Conservation (phyloP, 2,329 filamentous ascomycete genomes). For the Lizonia empirigonia region DNA sequence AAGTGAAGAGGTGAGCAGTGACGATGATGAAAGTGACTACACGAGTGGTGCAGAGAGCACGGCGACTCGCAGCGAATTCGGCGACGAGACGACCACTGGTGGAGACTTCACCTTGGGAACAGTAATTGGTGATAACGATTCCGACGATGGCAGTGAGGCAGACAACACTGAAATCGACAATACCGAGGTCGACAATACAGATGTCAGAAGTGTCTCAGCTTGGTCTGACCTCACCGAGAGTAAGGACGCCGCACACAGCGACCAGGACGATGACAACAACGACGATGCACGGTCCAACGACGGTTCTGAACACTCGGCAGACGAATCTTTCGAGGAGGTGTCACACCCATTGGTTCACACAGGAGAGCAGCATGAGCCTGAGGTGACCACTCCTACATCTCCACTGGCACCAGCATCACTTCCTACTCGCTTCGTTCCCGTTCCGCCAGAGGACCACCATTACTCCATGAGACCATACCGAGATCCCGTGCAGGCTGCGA, state of each 20-base stretch:
- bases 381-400: conserved; percentile 57
- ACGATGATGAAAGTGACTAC: conserved; percentile 67
- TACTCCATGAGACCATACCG: conserved; percentile 79
- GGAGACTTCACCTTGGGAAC: conserved; percentile 56
- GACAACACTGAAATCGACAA: conserved; percentile 40
- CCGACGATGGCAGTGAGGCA: conserved; percentile 49
- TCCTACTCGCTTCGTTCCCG: conserved; percentile 72
- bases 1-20: conserved; percentile 69
- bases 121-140: conserved; percentile 44
- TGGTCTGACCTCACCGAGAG: conserved; percentile 87
- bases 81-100: conserved; percentile 60
- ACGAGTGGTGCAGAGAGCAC: conserved; percentile 87
- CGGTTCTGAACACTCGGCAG: conserved; percentile 42
- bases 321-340: conserved; percentile 44
- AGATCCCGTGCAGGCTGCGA: conserved; percentile 78
- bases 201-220: conserved; percentile 65
- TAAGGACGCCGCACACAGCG: conserved; percentile 67
- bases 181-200: conserved; percentile 45
- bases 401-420: conserved; percentile 43
- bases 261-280: conserved; percentile 36
- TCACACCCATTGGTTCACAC: conserved; percentile 34
- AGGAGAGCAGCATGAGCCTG: conserved; percentile 41
- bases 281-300: conserved; percentile 45
- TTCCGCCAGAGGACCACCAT: conserved; percentile 86
- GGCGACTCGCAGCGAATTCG: conserved; percentile 74